Evolutionary conservation across 768 basidiomycete genomes (phyloP), one percentile per base, ranked within the genome.

Genomic region (Trametes cingulata): DNA sequence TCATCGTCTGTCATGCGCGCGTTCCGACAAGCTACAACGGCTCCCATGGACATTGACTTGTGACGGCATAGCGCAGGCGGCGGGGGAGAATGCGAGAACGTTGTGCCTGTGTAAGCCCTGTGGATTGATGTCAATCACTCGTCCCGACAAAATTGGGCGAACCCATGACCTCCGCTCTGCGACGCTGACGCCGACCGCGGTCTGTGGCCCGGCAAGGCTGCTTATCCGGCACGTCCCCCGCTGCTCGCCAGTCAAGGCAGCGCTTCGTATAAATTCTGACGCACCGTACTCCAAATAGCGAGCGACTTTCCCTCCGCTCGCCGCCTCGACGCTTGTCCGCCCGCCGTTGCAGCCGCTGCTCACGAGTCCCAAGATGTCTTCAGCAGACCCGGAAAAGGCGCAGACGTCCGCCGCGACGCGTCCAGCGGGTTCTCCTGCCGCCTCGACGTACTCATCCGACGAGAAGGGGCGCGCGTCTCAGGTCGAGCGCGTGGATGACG

Each of bases 391-490:
- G 9, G 65, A 67, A 55, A 67, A 66, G 52, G 56, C 52, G 22
- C 37, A 33, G 33, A 10, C 42, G 14, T 42, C 45, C 29, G 25
- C 49, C 1, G 48, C 24, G 40, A 33, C 48, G 39, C 41, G 49
- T 47, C 3, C 46, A 20, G 52, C 19, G 9, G 19, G 36, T 68
- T 66, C 71, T 45, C 40, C 43, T 58, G 17, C 66, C 45, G 48
- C 63, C 57, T 65, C 58, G 13, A 55, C 66, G 52, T 59, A 61
- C 53, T 60, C 60, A 17, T 65, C 64, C 10, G 65, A 69, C 57
- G 71, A 72, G 62, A 71, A 71, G 65, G 66, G 50, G 24, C 68
- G 67, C 51, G 51, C 60, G 50, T 55, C 61, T 42, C 52, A 65
- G 50, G 53, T 68, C 35, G 68, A 69, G 55, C 65, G 65, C 43